These are phyloP conservation scores for Trametes gibbosa DNA, from an alignment of 768 basidiomycete genomes.

Conservation along the genomic window DNA sequence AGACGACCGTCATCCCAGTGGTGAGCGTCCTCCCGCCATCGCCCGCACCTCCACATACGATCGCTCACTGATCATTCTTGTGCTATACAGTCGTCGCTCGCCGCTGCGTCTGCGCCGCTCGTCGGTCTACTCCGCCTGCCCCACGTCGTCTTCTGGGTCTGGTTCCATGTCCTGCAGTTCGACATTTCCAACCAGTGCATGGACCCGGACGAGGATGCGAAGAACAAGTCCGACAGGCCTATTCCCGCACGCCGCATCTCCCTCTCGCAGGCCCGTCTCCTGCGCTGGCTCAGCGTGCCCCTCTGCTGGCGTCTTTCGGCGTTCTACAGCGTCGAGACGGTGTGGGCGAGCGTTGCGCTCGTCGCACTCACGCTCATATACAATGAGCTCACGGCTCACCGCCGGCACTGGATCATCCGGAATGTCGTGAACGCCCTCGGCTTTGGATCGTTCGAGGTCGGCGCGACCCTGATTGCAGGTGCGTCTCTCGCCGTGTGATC, in stretches of 20 bases:
- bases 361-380: constrained; percentile 19
- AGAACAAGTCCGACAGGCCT: constrained; percentile 28
- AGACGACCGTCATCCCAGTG: constrained; percentile 46
- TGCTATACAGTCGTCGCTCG: constrained; percentile 14
- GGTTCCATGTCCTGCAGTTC: constrained; percentile 33
- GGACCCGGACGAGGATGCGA: constrained; percentile 24
- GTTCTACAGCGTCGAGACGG: constrained; percentile 12
- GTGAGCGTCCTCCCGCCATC: constrained; percentile 29
- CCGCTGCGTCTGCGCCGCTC: constrained; percentile 16
- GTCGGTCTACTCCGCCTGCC: neutral
- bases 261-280: constrained; percentile 4
- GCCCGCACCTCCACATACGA: neutral
- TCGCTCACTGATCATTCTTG: neutral
- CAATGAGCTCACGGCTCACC: constrained; percentile 23
- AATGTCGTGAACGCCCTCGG: constrained; percentile 21
- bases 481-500: neutral
- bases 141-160: constrained; percentile 25
- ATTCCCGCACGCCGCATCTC: constrained; percentile 25
- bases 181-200: constrained; percentile 27
- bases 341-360: constrained; percentile 17
- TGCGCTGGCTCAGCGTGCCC: constrained; percentile 26
- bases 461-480: constrained; percentile 24
- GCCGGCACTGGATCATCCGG: constrained; percentile 16
- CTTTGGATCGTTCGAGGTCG: constrained; percentile 22
- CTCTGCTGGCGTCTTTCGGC: constrained; percentile 14